phyloP scores from a whole-genome alignment of 2,329 filamentous ascomycete genomes.

The Epichloe glyceriae region DNA sequence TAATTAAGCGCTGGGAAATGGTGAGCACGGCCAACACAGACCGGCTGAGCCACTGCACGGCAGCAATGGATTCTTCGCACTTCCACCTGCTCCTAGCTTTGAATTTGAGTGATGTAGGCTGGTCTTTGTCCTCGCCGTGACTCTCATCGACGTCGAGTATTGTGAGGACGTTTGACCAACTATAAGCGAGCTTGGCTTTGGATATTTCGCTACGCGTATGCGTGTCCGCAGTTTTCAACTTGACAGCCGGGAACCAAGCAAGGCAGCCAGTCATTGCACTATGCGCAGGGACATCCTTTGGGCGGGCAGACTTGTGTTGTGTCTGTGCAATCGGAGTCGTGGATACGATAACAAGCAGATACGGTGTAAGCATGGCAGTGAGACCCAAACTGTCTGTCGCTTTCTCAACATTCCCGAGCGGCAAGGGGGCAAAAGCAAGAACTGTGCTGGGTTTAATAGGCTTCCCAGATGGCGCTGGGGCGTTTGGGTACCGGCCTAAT shows the following conservation, averaged over 20 bases:
- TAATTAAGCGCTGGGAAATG: constrained; percentile 83
- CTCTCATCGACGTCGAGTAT: constrained; percentile 78
- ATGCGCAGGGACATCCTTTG: constrained; percentile 82
- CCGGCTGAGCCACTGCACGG: constrained; percentile 90
- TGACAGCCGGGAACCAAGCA: constrained; percentile 95
- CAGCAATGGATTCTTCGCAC: constrained; percentile 88
- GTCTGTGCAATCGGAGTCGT: constrained; percentile 94
- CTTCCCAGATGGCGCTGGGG: constrained; percentile 47
- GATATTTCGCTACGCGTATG: constrained; percentile 56
- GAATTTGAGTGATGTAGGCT: constrained; percentile 68
- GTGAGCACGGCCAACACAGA: constrained; percentile 87
- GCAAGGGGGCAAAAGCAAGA: constrained; percentile 77
- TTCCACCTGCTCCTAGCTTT: constrained; percentile 77
- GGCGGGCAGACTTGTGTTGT: constrained; percentile 82
- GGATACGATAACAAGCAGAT: constrained; percentile 90
- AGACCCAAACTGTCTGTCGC: constrained; percentile 77
- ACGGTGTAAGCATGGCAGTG: constrained; percentile 91
- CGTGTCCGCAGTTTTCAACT: constrained; percentile 63
- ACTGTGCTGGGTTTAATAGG: constrained; percentile 85
- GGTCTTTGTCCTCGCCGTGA: constrained; percentile 55
- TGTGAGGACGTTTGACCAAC: constrained; percentile 96
- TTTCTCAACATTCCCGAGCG: constrained; percentile 87
- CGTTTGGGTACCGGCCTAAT: constrained; percentile 76
- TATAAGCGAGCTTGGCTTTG: constrained; percentile 84
- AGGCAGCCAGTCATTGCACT: constrained; percentile 87